Conservation (phyloP, 441 rosid genomes). For the Adansonia madagascariensis region DNA sequence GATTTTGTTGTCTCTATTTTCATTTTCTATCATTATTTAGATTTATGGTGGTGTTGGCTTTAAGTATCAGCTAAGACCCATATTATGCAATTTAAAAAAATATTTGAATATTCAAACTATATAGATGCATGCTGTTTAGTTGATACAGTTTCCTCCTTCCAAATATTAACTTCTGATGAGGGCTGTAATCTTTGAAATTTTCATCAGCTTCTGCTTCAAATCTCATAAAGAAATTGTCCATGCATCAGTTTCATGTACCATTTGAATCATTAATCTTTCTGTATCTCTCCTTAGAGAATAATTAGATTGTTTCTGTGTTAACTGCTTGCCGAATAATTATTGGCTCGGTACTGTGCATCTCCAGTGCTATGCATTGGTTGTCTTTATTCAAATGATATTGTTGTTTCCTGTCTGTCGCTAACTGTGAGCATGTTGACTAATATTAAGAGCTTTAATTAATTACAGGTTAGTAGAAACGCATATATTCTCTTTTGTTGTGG, state of each 20-base stretch:
- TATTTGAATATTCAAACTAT: constrained; percentile 15
- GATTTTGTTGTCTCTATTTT: constrained; percentile 4
- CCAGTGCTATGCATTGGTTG: background rate
- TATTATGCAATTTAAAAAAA: constrained; percentile 13
- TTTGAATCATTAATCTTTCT: background rate
- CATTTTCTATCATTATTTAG: background rate
- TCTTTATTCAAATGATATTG: constrained; percentile 15
- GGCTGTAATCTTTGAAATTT: background rate
- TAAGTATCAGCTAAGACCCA: background rate
- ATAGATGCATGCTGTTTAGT: background rate
- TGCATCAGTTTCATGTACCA: background rate
- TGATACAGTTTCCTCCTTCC: background rate
- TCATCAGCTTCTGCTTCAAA: constrained; percentile 16
- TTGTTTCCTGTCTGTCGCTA: constrained; percentile 26
- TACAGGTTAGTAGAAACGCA: constrained; percentile 99
- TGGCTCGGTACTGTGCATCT: background rate
- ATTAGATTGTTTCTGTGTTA: background rate
- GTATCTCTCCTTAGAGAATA: background rate
- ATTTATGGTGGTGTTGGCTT: constrained; percentile 10
- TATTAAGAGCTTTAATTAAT: constrained; percentile 39
- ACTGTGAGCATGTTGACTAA: constrained; percentile 33
- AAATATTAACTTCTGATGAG: background rate
- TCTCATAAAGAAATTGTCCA: background rate
- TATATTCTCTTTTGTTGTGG: constrained; percentile 96
- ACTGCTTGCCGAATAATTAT: background rate